Evolutionary conservation across 257 asterid species (phyloP), one percentile per base, ranked within the genome.

Genomic region (Mitragyna speciosa): DNA sequence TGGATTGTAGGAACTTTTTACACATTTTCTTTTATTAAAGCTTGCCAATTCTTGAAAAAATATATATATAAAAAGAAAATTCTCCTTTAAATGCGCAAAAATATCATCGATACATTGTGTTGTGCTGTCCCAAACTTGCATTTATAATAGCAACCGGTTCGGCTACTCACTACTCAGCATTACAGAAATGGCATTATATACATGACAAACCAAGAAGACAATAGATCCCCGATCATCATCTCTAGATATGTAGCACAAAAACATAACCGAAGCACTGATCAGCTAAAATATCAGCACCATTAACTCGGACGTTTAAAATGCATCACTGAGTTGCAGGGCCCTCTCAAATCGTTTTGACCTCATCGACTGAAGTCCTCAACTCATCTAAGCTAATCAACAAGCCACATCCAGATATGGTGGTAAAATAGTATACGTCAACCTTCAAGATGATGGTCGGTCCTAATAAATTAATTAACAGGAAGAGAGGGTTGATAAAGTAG

Each of bases 401-500:
- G 61, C 61, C 61, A 19, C 1, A 54, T 54, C 4, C 4, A 54
- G 19, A 54, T 16, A 17, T 7, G 0, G n/a, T 54, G n/a, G 24
- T 16, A 51, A 12, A 45, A 2, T 15, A 51, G 56, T 51, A 51
- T 8, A 14, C 3, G 52, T 51, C 14, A 49, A 49, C 56, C 16
- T 48, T 1, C 14, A 14, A 11, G 14, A 48, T 8, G 28, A 2
- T 2, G n/a, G n/a, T 59, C 9, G 30, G 26, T 24, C 14, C 19
- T 80, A 36, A 30, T 51, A 47, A 26, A 71, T 54, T 12, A 56
- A 15, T 52, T 79, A 87, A 79, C 64, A 82, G 26, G 94, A 90
- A 30, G 86, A 81, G 24, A 76, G 68, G 33, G 92, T 85, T 30
- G 97, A 89, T n/a, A 84, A 70, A 14, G 93, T 91, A 41, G 97